Conservation (phyloP, 2,329 filamentous ascomycete species). For the Teratosphaeria zuluensis region DNA sequence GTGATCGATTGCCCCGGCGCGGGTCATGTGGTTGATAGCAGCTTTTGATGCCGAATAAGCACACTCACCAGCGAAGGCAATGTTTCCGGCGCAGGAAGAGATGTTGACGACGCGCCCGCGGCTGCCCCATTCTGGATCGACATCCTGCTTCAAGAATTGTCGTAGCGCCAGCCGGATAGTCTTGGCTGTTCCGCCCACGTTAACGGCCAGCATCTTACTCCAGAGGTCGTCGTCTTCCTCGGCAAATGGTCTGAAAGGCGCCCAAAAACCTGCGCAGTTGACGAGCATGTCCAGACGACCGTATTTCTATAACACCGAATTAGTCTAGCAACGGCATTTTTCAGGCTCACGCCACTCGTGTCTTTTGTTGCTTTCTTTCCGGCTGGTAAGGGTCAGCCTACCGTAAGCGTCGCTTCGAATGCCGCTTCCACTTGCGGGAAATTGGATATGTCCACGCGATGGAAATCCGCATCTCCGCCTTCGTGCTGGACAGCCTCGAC, state of each 20-base stretch:
- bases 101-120: slow-evolving; percentile 44
- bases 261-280: slow-evolving; percentile 1
- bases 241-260: neutral
- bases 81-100: slow-evolving; percentile 34
- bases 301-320: slow-evolving; percentile 3
- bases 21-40: slow-evolving; percentile 19
- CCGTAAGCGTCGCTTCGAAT: slow-evolving; percentile 12
- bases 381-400: too few relatives aligned
- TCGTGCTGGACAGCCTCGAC: slow-evolving; percentile 22
- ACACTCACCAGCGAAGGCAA: slow-evolving; percentile 30
- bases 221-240: neutral
- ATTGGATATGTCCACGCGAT: slow-evolving; percentile 25
- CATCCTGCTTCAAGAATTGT: slow-evolving; percentile 44
- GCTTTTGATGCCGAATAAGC: slow-evolving; percentile 21
- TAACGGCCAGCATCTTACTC: slow-evolving; percentile 16
- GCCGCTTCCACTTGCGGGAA: slow-evolving; percentile 14
- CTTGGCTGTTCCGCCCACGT: slow-evolving; percentile 31
- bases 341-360: too few relatives aligned
- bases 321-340: neutral
- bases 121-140: slow-evolving; percentile 27
- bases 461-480: slow-evolving; percentile 28
- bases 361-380: too few relatives aligned
- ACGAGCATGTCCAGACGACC: slow-evolving; percentile 13
- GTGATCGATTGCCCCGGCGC: slow-evolving; percentile 19
- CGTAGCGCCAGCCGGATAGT: slow-evolving; percentile 37